Percentiles rank a stretch among this genome's conserved stretches.
Evolutionary conservation across 2,329 filamentous ascomycete species (phyloP).

Genomic region (Tolypocladium tundrense): DNA sequence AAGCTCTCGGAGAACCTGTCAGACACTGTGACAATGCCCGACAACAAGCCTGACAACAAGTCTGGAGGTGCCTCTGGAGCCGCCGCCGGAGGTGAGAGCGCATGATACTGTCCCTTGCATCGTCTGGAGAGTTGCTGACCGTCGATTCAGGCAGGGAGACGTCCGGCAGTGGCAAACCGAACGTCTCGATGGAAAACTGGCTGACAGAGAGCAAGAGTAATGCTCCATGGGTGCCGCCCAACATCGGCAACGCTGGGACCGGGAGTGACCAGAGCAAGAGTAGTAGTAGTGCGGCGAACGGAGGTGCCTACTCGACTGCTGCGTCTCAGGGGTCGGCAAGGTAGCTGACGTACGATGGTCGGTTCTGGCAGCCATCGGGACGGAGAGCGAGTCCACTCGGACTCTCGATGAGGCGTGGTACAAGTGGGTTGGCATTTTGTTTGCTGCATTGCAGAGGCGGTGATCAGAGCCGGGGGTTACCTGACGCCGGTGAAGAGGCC

Average conservation of each 20-base stretch:
- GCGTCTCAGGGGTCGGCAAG: neutral
- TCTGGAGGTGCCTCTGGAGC: neutral
- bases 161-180: neutral
- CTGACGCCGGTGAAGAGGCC: neutral
- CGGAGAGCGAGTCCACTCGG: neutral
- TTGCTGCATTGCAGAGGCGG: neutral
- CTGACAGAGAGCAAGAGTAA: neutral
- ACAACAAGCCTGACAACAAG: neutral
- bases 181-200: neutral
- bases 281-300: neutral
- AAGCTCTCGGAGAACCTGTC: neutral
- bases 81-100: neutral
- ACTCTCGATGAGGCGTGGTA: neutral
- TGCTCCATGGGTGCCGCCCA: neutral
- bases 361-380: neutral
- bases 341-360: neutral
- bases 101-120: neutral
- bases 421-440: neutral
- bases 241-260: neutral
- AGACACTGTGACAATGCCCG: neutral
- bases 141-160: neutral
- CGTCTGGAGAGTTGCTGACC: neutral
- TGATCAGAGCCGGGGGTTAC: neutral
- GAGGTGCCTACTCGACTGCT: neutral
- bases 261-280: neutral